These are phyloP conservation scores for Suaeda aralocaspica DNA, from an alignment of 148 eudicot genomes.

Conservation along the genomic window DNA sequence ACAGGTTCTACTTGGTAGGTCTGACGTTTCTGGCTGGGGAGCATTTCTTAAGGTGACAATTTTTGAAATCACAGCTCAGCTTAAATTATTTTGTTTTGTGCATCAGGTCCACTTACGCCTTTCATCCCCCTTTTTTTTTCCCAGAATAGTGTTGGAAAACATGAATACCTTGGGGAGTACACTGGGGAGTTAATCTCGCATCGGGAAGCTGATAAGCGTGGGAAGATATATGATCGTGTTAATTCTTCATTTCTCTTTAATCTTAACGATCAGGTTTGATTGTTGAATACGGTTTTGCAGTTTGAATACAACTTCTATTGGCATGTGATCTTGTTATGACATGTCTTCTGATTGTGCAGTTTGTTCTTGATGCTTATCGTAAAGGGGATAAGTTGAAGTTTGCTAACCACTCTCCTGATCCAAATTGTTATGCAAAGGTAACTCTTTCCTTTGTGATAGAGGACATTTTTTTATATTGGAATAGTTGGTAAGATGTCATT, in stretches of 20 bases:
- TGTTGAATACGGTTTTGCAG: background rate
- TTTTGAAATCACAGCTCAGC: background rate
- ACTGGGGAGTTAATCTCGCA: conserved; percentile 98
- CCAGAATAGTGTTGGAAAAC: conserved; percentile 81
- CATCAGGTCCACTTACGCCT: conserved; percentile 12
- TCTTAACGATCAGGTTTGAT: conserved; percentile 77
- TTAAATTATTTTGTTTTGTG: background rate
- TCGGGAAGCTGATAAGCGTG: conserved; percentile 97
- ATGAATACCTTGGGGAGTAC: conserved; percentile 98
- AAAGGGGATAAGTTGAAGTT: conserved; percentile 94
- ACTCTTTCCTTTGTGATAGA: background rate
- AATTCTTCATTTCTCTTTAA: conserved; percentile 94
- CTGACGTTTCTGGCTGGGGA: conserved; percentile 99
- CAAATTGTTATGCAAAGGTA: conserved; percentile 98
- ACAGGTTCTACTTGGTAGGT: conserved; percentile 93
- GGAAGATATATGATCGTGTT: conserved; percentile 94
- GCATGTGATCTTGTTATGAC: conserved; percentile 13
- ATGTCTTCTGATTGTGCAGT: conserved; percentile 33
- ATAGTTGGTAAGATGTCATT: background rate
- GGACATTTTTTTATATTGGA: background rate
- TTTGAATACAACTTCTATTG: background rate
- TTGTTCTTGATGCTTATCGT: conserved; percentile 95
- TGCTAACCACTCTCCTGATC: conserved; percentile 95
- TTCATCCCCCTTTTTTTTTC: too few relatives aligned
- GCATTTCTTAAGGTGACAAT: conserved; percentile 86